Conservation (phyloP, 805 yeast genomes). For the Nakazawaea ishiwadae region DNA sequence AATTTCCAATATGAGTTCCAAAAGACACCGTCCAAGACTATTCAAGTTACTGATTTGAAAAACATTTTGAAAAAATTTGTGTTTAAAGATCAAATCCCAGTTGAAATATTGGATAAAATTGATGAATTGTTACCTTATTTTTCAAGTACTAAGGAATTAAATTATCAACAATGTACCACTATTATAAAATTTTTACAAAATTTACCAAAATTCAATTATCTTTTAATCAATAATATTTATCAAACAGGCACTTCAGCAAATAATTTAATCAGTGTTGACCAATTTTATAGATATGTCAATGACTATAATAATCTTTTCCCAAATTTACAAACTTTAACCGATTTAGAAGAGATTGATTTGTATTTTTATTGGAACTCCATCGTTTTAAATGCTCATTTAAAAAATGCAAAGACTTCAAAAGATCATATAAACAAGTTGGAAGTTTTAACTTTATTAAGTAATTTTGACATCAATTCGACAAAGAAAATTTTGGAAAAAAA, state of each 20-base stretch:
- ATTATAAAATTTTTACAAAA: conserved; percentile 39
- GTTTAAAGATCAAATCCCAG: conserved; percentile 23
- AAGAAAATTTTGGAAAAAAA: conserved; percentile 21
- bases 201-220: conserved; percentile 27
- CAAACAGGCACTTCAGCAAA: conserved; percentile 19
- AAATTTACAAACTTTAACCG: conserved; percentile 15
- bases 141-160: conserved; percentile 33
- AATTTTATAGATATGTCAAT: conserved; percentile 22
- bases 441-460: conserved; percentile 21
- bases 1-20: conserved; percentile 22
- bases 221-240: conserved; percentile 16
- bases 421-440: conserved; percentile 33
- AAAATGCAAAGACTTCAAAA: conserved; percentile 32
- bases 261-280: conserved; percentile 16
- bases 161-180: conserved; percentile 43
- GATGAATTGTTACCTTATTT: conserved; percentile 36
- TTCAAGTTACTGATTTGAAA: conserved; percentile 19
- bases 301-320: conserved; percentile 11
- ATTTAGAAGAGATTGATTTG: conserved; percentile 23
- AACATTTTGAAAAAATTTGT: conserved; percentile 21
- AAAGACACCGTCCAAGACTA: conserved; percentile 12
- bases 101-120: conserved; percentile 62
- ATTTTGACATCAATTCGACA: conserved; percentile 24
- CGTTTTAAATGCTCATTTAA: conserved; percentile 22
- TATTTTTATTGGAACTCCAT: conserved; percentile 31